A percentile compares a stretch with the other conserved stretches of the same genome.
Conservation (phyloP, 75 land plant genomes). For the Pinus taeda region DNA sequence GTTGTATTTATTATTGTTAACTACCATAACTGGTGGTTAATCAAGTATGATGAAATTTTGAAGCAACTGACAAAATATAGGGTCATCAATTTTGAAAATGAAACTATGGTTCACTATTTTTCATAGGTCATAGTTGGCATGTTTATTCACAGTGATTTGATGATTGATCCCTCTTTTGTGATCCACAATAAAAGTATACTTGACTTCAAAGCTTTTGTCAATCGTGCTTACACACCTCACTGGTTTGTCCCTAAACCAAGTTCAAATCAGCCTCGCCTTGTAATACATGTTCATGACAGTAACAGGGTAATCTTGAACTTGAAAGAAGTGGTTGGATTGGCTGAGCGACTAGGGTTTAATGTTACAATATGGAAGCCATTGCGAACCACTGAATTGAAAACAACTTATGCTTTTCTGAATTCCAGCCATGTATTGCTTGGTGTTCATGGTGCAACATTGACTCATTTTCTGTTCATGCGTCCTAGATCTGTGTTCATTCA, state of each 20-base stretch:
- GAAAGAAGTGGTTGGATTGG: slow-evolving; percentile 23
- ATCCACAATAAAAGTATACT: slow-evolving; percentile 17
- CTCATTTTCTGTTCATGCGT: slow-evolving; percentile 53
- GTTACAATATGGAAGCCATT: slow-evolving; percentile 25
- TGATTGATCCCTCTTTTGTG: slow-evolving; percentile 22
- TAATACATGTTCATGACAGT: slow-evolving; percentile 26
- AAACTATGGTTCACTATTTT: slow-evolving; percentile 28
- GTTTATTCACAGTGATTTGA: slow-evolving; percentile 32
- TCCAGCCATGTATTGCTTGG: slow-evolving; percentile 37
- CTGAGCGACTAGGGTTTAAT: slow-evolving; percentile 19
- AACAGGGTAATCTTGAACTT: slow-evolving; percentile 31
- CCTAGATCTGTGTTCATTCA: slow-evolving; percentile 49
- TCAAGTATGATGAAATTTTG: slow-evolving; percentile 29
- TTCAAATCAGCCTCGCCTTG: slow-evolving; percentile 17
- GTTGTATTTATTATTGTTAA: slow-evolving; percentile 26
- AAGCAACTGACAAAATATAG: slow-evolving; percentile 21
- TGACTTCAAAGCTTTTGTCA: slow-evolving; percentile 23
- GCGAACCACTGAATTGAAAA: slow-evolving; percentile 33
- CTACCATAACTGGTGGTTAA: slow-evolving; percentile 37
- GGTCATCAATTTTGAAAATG: slow-evolving; percentile 22
- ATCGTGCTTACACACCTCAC: slow-evolving; percentile 20
- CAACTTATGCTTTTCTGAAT: slow-evolving; percentile 22
- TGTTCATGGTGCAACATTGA: slow-evolving; percentile 53
- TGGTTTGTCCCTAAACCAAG: neutral
- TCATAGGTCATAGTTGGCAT: slow-evolving; percentile 32